Evolutionary conservation across 805 yeast species (phyloP).

Genomic region (Saccharomyces kudriavzevii): DNA sequence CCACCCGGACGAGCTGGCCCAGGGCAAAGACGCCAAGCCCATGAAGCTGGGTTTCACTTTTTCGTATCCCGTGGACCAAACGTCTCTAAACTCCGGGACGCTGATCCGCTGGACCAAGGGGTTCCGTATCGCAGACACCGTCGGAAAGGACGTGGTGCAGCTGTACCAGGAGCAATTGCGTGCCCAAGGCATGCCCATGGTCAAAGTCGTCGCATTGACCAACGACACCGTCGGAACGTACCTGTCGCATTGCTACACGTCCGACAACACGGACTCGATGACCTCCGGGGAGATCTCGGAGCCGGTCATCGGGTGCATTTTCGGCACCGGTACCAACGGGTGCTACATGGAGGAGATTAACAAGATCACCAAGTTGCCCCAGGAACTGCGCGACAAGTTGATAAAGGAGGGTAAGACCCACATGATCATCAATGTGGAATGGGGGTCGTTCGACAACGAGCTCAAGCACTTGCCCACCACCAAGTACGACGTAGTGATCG

Average conservation of each 20-base stretch:
- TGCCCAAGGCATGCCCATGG: conserved; percentile 43
- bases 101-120: conserved; percentile 96
- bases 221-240: conserved; percentile 95
- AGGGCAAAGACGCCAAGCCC: conserved; percentile 20
- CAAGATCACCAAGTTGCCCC: conserved; percentile 63
- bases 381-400: conserved; percentile 33
- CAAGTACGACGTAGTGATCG: conserved; percentile 65
- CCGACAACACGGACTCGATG: conserved; percentile 39
- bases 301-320: conserved; percentile 81
- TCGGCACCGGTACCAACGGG: conserved; percentile 97
- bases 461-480: conserved; percentile 70
- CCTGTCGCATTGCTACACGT: conserved; percentile 76
- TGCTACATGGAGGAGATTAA: conserved; percentile 78
- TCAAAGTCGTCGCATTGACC: conserved; percentile 76
- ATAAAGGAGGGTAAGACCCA: conserved; percentile 41
- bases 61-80: conserved; percentile 86
- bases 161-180: conserved; percentile 66
- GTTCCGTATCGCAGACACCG: conserved; percentile 74
- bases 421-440: conserved; percentile 91
- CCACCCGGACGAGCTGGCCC: conserved; percentile 40
- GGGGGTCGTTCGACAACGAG: conserved; percentile 95
- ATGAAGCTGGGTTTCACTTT: conserved; percentile 88
- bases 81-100: conserved; percentile 67
- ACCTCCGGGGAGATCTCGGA: conserved; percentile 54
- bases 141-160: conserved; percentile 74